Percentiles rank a stretch among this genome's conserved stretches.
These are phyloP conservation scores for Parietaria judaica DNA, from an alignment of 306 rosid species.

Conservation along the genomic window DNA sequence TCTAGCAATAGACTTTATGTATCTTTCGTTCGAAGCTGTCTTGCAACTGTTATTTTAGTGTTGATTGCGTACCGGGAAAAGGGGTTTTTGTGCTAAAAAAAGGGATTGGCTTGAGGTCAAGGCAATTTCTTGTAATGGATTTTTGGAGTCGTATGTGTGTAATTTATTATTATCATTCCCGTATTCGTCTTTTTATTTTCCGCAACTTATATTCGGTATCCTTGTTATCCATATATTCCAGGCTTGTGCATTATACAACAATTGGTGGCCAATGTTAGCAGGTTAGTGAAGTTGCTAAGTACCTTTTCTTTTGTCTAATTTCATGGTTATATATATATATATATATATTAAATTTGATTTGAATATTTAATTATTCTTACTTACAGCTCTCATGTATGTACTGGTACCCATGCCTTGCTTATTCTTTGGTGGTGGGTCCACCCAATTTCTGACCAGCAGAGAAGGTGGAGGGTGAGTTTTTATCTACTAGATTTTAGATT, in stretches of 20 bases:
- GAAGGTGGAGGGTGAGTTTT: constrained; percentile 60
- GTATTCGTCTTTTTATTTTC: neutral
- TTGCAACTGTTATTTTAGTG: no score
- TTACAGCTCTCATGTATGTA: constrained; percentile 94
- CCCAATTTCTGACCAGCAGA: constrained; percentile 68
- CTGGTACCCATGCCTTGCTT: constrained; percentile 91
- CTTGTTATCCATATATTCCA: constrained; percentile 18
- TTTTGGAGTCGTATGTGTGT: no score
- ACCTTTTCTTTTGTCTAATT: constrained; percentile 9
- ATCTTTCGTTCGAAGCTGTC: no score
- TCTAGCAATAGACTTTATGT: no score
- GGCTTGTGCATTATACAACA: constrained; percentile 92
- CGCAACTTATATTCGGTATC: neutral
- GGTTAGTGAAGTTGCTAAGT: constrained; percentile 35
- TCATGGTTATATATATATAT: constrained; percentile 8
- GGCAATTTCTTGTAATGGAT: no score
- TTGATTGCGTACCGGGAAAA: no score
- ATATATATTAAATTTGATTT: neutral
- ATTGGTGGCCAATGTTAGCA: constrained; percentile 98
- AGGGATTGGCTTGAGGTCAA: no score
- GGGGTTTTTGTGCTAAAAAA: no score
- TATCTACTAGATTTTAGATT: neutral
- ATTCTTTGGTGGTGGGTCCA: constrained; percentile 92
- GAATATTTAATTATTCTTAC: constrained; percentile 24
- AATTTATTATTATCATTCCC: no score